Evolutionary conservation across 257 asterid genomes (phyloP).

Genomic region (Mitragyna speciosa): DNA sequence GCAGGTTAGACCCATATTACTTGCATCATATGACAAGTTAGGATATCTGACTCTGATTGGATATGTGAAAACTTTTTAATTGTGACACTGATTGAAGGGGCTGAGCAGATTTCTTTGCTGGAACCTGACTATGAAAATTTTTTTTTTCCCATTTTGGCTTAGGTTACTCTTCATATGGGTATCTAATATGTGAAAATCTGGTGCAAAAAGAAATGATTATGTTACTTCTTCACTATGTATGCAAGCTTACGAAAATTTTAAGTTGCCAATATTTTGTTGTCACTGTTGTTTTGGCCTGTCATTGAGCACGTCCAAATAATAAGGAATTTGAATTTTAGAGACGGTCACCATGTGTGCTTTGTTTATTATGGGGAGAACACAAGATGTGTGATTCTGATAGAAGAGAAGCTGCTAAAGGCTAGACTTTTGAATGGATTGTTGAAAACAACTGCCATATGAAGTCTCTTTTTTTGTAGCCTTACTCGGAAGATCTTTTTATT

Average conservation of each 20-base stretch:
- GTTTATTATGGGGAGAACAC: too few relatives aligned
- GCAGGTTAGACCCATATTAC: not conserved
- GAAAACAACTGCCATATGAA: not conserved
- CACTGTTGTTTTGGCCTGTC: not conserved
- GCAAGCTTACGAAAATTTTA: not conserved
- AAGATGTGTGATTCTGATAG: not conserved
- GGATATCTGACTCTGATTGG: not conserved
- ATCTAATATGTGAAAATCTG: not conserved
- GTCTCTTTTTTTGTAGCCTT: not conserved
- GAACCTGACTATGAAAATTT: not conserved
- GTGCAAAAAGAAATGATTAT: not conserved
- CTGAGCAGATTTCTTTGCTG: not conserved
- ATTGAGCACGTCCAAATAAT: not conserved
- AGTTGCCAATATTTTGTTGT: not conserved
- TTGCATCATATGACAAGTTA: not conserved
- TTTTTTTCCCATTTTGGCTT: not conserved
- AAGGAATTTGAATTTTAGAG: not conserved
- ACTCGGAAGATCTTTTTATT: too few relatives aligned
- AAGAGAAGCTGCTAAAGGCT: not conserved
- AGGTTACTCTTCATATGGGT: not conserved
- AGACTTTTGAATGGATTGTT: not conserved
- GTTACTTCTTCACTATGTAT: not conserved
- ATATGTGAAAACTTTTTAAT: not conserved
- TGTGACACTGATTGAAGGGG: not conserved
- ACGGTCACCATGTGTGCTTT: not conserved